Percentiles rank a stretch among this genome's conserved stretches.
These are phyloP conservation scores for Cucurbita argyrosperma DNA, from an alignment of 306 rosid species.

Conservation along the genomic window DNA sequence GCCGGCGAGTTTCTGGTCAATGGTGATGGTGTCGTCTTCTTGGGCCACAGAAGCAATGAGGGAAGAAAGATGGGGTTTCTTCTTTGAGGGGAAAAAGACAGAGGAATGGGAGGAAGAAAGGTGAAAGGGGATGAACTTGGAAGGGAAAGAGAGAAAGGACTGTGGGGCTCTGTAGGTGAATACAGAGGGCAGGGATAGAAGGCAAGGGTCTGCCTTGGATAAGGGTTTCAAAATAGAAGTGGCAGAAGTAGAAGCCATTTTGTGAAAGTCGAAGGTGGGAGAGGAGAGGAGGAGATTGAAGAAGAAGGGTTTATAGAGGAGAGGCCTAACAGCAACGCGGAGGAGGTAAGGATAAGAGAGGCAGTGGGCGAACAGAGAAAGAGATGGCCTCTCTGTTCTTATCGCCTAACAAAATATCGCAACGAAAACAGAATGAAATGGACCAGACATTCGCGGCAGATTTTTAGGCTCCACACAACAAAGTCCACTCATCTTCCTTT, in stretches of 20 bases:
- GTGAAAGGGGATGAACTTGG: constrained; percentile 31
- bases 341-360: constrained; percentile 20
- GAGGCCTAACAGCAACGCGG: neutral
- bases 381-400: neutral
- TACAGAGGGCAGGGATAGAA: constrained; percentile 39
- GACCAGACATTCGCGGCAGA: neutral
- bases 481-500: neutral
- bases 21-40: constrained; percentile 34
- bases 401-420: constrained; percentile 3
- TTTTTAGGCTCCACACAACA: neutral
- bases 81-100: constrained; percentile 11
- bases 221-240: constrained; percentile 34
- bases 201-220: constrained; percentile 39
- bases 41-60: constrained; percentile 46
- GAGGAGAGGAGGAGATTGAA: neutral
- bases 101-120: constrained; percentile 24
- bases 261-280: neutral
- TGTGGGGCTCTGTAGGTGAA: constrained; percentile 20
- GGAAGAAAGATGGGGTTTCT: constrained; percentile 25
- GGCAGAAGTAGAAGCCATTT: constrained; percentile 35
- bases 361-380: neutral
- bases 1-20: neutral
- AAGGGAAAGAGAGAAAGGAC: constrained; percentile 25
- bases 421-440: neutral
- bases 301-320: constrained; percentile 14